Base-by-base conservation (phyloP, 2,329 filamentous ascomycete genomes). In the Madurella mycetomatis region DNA sequence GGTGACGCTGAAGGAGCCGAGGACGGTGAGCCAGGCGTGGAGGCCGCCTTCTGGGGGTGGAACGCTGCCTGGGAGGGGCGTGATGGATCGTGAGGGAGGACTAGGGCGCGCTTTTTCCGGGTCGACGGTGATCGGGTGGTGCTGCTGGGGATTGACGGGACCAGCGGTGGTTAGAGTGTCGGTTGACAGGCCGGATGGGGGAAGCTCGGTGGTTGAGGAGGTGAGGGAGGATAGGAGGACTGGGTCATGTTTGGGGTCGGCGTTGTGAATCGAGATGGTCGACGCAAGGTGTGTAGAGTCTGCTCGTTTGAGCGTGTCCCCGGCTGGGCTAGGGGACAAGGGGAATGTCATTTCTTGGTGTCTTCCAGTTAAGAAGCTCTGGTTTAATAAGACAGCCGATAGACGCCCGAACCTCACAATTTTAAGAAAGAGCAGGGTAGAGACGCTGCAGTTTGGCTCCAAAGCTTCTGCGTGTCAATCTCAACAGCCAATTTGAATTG, bases 21-120 rank as follows among this genome's bases (percentile, higher is more conserved):
- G 9, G 8, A 56, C 54, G 8, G 54, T 56, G 5, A 52, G 34
- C 54, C 54, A 56, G 16, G 49, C 54, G n/a, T 45, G 40, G 13
- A 48, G 16, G 16, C 53, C 53, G 9, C 53, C 53, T 30, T 55
- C 53, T 4, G 53, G 53, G n/a, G 53, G 48, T 8, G 40, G 41
- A n/a, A 40, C 46, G 25, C 7, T 25, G 25, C 25, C 25, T 3
- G 25, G 25, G 25, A 25, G 25, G 4, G 25, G 25, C 4, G 25
- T 25, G 25, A 7, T 7, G 3, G 25, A 25, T 3, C 4, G 25
- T 25, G 11, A 37, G 34, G 11, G 34, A 11, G 34, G 11, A 37
- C 4, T 4, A 9, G 34, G 13, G 34, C 4, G 13, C 11, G 34
- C 34, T 37, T 37, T 37, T 37, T 37, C 34, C 4, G 13, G 13